Evolutionary conservation across 2,329 filamentous ascomycete genomes (phyloP).

Genomic region (Aspergillus jensenii): DNA sequence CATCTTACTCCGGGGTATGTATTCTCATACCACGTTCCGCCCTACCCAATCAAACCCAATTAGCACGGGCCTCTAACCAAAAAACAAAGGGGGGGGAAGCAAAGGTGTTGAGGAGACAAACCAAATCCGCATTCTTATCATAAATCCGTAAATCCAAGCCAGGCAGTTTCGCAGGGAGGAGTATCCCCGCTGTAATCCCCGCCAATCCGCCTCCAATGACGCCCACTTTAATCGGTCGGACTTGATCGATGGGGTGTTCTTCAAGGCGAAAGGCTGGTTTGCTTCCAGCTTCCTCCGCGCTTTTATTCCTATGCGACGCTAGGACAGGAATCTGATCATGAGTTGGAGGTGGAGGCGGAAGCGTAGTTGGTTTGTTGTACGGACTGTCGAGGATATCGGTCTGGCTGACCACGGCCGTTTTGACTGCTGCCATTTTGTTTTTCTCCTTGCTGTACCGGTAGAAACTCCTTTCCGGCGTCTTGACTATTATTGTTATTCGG

Average conservation of each 20-base stretch:
- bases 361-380: too few relatives aligned
- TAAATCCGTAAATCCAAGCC: slow-evolving; percentile 64
- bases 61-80: too few relatives aligned
- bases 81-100: too few relatives aligned
- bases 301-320: too few relatives aligned
- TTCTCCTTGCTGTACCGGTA: too few relatives aligned
- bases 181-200: slow-evolving; percentile 63
- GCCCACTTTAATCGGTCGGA: slow-evolving; percentile 53
- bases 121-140: slow-evolving; percentile 68
- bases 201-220: slow-evolving; percentile 65
- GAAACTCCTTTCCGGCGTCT: too few relatives aligned
- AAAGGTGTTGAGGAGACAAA: slow-evolving; percentile 39
- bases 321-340: too few relatives aligned
- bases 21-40: slow-evolving; percentile 50
- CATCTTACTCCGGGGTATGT: slow-evolving; percentile 66
- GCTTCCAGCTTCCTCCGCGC: neutral
- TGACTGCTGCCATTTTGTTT: slow-evolving; percentile 10
- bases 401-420: slow-evolving; percentile 4
- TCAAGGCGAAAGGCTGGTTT: slow-evolving; percentile 35
- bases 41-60: slow-evolving; percentile 25
- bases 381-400: slow-evolving; percentile 3
- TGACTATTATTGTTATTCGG: too few relatives aligned
- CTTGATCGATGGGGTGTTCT: slow-evolving; percentile 51
- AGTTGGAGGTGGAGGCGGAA: too few relatives aligned
- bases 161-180: slow-evolving; percentile 69